Evolutionary conservation across 1,284 basidiomycete species (phyloP).

Genomic region (Pterulicium gracile): DNA sequence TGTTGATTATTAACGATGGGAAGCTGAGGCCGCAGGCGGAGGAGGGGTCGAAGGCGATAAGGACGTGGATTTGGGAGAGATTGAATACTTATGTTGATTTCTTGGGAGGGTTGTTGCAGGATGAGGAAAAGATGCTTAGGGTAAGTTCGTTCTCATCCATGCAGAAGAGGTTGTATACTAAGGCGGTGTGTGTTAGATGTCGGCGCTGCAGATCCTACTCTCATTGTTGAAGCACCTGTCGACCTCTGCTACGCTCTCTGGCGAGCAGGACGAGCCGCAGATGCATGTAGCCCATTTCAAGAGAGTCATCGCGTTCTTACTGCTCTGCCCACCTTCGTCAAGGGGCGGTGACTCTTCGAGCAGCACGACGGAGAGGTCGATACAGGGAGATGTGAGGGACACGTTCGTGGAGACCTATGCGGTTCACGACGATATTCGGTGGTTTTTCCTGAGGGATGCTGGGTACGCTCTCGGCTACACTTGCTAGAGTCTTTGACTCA

Average conservation of each 20-base stretch:
- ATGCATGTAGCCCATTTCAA: constrained; percentile 65
- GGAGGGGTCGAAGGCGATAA: constrained; percentile 55
- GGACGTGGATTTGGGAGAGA: constrained; percentile 66
- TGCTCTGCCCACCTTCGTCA: constrained; percentile 48
- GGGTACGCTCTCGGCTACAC: constrained; percentile 50
- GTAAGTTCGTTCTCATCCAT: constrained; percentile 30
- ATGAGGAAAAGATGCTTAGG: constrained; percentile 54
- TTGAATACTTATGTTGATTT: constrained; percentile 59
- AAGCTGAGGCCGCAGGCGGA: constrained; percentile 38
- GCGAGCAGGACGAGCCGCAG: constrained; percentile 33
- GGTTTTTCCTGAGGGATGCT: constrained; percentile 86
- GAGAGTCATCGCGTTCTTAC: constrained; percentile 48
- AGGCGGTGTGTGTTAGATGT: no score
- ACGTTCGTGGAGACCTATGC: constrained; percentile 58
- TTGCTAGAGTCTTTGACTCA: no score
- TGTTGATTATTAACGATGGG: constrained; percentile 48
- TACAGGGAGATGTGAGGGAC: constrained; percentile 43
- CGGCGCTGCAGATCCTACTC: constrained; percentile 70
- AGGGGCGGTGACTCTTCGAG: constrained; percentile 17
- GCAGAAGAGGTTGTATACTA: constrained; percentile 8
- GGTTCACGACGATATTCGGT: constrained; percentile 83
- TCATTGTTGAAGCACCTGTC: constrained; percentile 75
- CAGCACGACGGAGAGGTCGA: constrained; percentile 29
- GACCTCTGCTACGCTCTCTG: constrained; percentile 24
- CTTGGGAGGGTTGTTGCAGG: constrained; percentile 59